Percentiles rank a stretch among this genome's conserved stretches.
Conservation (phyloP, 2,329 filamentous ascomycete species). For the Akanthomyces uredinophilus region DNA sequence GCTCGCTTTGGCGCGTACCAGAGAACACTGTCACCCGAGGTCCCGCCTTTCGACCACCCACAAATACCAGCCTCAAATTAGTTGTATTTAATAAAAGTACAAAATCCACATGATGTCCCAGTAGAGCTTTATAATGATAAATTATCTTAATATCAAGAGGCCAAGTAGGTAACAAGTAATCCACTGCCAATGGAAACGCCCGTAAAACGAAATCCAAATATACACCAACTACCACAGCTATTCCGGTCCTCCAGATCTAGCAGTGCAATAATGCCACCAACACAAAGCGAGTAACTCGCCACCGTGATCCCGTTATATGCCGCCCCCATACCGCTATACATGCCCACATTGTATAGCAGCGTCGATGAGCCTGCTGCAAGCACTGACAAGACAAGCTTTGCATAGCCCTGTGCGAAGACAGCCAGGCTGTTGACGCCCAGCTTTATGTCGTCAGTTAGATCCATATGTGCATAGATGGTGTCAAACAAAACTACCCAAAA, state of each 20-base stretch:
- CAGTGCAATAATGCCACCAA: not conserved
- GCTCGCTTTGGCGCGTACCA: too few species aligned
- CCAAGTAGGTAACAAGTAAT: not conserved
- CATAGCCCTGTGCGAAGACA: conserved; percentile 17
- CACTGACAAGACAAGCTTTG: not conserved
- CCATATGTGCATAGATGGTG: conserved; percentile 33
- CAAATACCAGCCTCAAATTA: too few species aligned
- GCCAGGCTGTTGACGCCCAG: conserved; percentile 30
- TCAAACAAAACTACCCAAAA: conserved; percentile 32
- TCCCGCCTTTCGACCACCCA: too few species aligned
- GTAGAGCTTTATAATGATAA: too few species aligned
- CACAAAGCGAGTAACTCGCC: not conserved
- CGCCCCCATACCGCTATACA: not conserved
- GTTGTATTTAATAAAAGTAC: too few species aligned
- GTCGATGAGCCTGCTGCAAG: not conserved
- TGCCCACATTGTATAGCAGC: not conserved
- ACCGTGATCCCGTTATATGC: not conserved
- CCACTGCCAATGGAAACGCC: not conserved
- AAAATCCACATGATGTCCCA: too few species aligned
- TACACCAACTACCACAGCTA: conserved; percentile 1
- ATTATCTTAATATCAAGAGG: not conserved
- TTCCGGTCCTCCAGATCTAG: not conserved
- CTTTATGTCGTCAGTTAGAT: conserved; percentile 28
- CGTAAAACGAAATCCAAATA: not conserved
- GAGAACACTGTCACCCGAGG: too few species aligned